Conservation (phyloP, 495 filamentous ascomycete genomes). For the Neurospora pannonica region DNA sequence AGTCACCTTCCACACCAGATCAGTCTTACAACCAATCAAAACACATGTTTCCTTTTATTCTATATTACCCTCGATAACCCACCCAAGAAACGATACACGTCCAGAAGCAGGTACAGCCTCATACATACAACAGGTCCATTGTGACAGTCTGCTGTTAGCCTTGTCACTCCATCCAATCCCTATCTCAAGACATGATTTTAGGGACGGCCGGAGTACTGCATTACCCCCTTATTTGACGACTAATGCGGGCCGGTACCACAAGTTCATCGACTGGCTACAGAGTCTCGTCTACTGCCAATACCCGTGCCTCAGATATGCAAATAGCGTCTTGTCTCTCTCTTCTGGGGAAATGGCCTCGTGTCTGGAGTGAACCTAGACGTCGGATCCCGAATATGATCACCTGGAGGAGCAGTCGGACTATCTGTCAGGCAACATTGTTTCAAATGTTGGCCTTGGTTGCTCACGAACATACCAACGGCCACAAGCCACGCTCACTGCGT, state of each 20-base stretch:
- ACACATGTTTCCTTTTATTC: background rate
- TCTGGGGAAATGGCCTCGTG: background rate
- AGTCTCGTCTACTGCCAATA: background rate
- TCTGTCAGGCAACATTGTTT: background rate
- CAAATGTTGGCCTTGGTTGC: background rate
- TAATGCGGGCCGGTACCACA: background rate
- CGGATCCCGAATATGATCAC: background rate
- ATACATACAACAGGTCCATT: background rate
- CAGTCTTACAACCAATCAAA: background rate
- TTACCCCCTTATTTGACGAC: background rate
- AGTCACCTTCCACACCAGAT: background rate
- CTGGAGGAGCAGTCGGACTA: background rate
- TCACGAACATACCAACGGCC: background rate
- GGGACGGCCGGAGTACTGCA: background rate
- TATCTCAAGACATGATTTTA: background rate
- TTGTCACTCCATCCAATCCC: background rate
- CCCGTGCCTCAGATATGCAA: background rate
- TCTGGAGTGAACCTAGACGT: background rate
- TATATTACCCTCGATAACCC: background rate
- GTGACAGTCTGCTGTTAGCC: background rate
- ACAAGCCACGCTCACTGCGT: background rate
- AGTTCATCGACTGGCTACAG: background rate
- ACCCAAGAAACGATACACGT: background rate
- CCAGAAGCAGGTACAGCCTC: background rate
- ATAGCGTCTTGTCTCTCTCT: background rate